Base-by-base conservation (phyloP, 805 yeast species). In the Candida rishiriensis region DNA sequence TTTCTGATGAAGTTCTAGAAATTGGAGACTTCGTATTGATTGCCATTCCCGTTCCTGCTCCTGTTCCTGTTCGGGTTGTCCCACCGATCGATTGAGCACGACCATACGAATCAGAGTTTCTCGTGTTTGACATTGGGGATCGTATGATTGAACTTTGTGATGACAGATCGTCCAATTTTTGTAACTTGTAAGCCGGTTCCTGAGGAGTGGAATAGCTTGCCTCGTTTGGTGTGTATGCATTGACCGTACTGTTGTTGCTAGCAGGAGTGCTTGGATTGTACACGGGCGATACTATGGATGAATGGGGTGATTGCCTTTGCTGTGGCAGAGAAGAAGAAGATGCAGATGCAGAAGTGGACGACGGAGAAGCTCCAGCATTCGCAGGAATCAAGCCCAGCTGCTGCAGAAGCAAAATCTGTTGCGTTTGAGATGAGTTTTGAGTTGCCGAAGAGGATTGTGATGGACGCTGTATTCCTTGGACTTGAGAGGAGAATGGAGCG, bases 131-230 rank as follows among this genome's bases (percentile, higher is more conserved):
- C 6, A 36, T 26, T 26, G 26, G 26, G 12, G 14, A 21, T n/a
- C 31, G 55, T 48, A 59, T 54, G 51, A 64, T 45, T 49, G 54
- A 10, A 30, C 34, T 38, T n/a, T 46, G 49, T 11, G 49, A 38
- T 9, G 42, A 14, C 26, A 42, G 17, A 34, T 30, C 36, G 16
- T 29, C 29, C 16, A 42, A 16, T 17, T 39, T 39, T 9, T 44
- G 49, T 4, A 46, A 34, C 31, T 39, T 46, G 31, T 46, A 42
- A 26, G 39, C 34, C 2, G 40, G 46, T 11, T 46, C 46, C 8
- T 36, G 33, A 2, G 18, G 12, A 10, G 34, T n/a, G n/a, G n/a
- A 17, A 15, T 39, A 31, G 4, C 9, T 13, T n/a, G 11, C 10
- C 4, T 21, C 26, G 16, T 11, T n/a, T 3, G 21, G 14, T 17